phyloP scores from a whole-genome alignment of 768 basidiomycete genomes.

The Mycena filopes region DNA sequence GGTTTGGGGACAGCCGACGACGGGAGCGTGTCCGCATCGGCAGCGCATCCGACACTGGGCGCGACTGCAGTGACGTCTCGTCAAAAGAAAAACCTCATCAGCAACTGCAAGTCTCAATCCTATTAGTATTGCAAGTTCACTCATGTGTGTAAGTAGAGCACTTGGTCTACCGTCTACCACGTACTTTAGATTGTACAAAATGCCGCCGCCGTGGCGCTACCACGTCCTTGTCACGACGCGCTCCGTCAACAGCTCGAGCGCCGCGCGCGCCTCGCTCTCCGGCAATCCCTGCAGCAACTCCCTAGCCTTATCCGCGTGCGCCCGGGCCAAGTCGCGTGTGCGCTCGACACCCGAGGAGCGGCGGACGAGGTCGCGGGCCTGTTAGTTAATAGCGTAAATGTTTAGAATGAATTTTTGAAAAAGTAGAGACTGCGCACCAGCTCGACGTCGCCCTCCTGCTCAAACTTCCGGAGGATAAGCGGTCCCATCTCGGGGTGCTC shows the following conservation, averaged over 20 bases:
- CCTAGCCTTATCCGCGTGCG: conserved; percentile 83
- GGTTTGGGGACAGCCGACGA: too few relatives aligned
- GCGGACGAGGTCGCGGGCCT: conserved; percentile 83
- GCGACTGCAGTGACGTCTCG: too few relatives aligned
- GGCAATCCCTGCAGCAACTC: conserved; percentile 79
- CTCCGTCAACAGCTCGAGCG: conserved; percentile 79
- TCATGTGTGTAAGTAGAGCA: conserved; percentile 9
- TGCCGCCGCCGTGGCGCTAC: conserved; percentile 24
- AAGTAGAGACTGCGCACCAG: conserved; percentile 53
- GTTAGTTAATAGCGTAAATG: not conserved
- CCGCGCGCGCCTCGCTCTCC: conserved; percentile 83
- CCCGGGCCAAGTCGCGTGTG: conserved; percentile 81
- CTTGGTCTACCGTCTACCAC: conserved; percentile 3
- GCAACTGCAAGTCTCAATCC: not conserved
- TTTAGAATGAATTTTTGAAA: not conserved
- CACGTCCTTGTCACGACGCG: conserved; percentile 70
- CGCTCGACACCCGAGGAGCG: conserved; percentile 83
- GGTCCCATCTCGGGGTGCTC: conserved; percentile 90
- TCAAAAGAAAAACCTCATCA: too few relatives aligned
- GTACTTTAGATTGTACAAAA: conserved; percentile 8
- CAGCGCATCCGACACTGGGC: too few relatives aligned
- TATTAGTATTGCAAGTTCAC: conserved; percentile 10
- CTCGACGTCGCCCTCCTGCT: conserved; percentile 87
- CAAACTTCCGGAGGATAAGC: conserved; percentile 86
- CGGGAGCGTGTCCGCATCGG: too few relatives aligned